These are phyloP conservation scores for Fraxinus nigra DNA, from an alignment of 305 asterid genomes.

Conservation along the genomic window DNA sequence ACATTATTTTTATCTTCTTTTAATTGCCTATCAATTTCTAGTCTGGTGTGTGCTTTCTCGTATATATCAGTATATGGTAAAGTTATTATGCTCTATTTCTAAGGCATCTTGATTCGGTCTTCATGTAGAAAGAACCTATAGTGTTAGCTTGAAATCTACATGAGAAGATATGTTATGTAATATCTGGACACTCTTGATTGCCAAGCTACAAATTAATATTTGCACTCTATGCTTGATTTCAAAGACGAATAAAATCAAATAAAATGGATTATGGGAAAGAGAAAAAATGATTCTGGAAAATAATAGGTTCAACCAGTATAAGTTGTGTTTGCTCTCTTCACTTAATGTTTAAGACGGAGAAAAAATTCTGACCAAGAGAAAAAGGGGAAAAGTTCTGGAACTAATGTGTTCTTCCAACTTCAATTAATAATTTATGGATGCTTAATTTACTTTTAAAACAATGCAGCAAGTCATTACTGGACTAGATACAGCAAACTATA, in stretches of 20 bases:
- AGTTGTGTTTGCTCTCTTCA: background rate
- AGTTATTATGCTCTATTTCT: too few species aligned
- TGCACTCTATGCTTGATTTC: too few species aligned
- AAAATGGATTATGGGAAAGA: background rate
- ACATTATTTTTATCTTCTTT: too few species aligned
- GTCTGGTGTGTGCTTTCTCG: background rate
- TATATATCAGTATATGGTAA: too few species aligned
- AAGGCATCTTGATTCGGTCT: too few species aligned
- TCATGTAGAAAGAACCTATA: too few species aligned
- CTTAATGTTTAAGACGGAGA: background rate
- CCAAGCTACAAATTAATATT: too few species aligned
- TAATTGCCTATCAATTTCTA: background rate
- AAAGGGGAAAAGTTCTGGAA: background rate
- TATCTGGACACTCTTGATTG: too few species aligned
- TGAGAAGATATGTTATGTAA: too few species aligned
- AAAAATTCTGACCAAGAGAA: background rate
- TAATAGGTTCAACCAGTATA: background rate
- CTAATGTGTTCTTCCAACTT: background rate
- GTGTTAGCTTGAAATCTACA: too few species aligned
- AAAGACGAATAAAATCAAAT: background rate
- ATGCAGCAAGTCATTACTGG: slow-evolving; percentile 93
- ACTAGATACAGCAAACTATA: slow-evolving; percentile 64
- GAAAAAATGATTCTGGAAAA: background rate
- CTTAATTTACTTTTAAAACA: slow-evolving; percentile 34
- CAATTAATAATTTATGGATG: slow-evolving; percentile 15